phyloP scores from a whole-genome alignment of 2,329 filamentous ascomycete genomes.

The Neurospora sp. region DNA sequence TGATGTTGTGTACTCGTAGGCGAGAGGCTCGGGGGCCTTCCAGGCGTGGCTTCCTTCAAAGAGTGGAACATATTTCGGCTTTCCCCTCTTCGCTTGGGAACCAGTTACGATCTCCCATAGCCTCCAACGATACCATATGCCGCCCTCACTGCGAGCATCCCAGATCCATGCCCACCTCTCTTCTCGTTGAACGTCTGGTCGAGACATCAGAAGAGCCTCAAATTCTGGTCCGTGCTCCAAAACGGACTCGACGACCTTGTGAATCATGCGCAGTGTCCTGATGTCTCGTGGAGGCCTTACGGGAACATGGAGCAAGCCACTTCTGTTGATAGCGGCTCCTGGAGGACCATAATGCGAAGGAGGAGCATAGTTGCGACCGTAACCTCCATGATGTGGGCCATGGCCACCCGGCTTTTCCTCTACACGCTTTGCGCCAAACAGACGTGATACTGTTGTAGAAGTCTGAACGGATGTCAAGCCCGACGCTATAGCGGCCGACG shows the following conservation, averaged over 20 bases:
- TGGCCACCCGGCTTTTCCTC: constrained; percentile 28
- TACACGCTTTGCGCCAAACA: constrained; percentile 68
- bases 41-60: constrained; percentile 73
- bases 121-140: constrained; percentile 87
- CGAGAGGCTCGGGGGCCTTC: constrained; percentile 64
- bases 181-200: constrained; percentile 71
- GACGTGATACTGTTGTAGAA: constrained; percentile 42
- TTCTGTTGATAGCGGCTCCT: constrained; percentile 32
- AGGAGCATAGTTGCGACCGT: constrained; percentile 62
- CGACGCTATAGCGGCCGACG: constrained; percentile 57
- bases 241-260: constrained; percentile 75
- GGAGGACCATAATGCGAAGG: constrained; percentile 55
- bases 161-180: constrained; percentile 94
- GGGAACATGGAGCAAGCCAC: constrained; percentile 53
- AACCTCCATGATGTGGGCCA: constrained; percentile 29
- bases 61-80: constrained; percentile 49
- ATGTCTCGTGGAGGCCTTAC: constrained; percentile 71
- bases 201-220: constrained; percentile 84
- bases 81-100: constrained; percentile 34
- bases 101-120: constrained; percentile 80
- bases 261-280: constrained; percentile 71
- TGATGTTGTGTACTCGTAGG: constrained; percentile 69
- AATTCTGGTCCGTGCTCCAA: constrained; percentile 77
- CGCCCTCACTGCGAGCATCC: constrained; percentile 69
- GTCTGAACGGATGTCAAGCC: constrained; percentile 30